These are phyloP conservation scores for Pichia cabralensis DNA, from an alignment of 805 yeast species.

Conservation along the genomic window DNA sequence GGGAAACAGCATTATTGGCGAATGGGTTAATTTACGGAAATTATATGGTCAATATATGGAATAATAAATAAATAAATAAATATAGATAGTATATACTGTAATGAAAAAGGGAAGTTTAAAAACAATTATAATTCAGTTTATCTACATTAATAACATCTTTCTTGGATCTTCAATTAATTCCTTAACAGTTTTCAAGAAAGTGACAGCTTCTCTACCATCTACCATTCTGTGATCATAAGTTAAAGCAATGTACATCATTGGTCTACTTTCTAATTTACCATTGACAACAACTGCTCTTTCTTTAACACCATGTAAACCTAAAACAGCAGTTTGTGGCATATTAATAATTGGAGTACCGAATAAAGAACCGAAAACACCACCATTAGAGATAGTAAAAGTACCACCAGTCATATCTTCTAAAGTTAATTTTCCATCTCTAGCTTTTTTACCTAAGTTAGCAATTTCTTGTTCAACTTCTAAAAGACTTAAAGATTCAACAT, in stretches of 20 bases:
- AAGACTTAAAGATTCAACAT: conserved; percentile 84
- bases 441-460: conserved; percentile 71
- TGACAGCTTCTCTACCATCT: conserved; percentile 98
- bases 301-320: conserved; percentile 95
- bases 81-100: not conserved
- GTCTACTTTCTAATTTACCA: conserved; percentile 93
- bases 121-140: too few species aligned
- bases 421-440: conserved; percentile 93
- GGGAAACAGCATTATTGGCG: too few species aligned
- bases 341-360: conserved; percentile 98
- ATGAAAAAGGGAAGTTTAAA: not conserved
- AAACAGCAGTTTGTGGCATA: conserved; percentile 96
- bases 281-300: conserved; percentile 88
- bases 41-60: too few species aligned
- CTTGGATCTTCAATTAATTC: conserved; percentile 98
- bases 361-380: conserved; percentile 97
- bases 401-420: conserved; percentile 99
- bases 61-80: not conserved
- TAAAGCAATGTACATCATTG: conserved; percentile 98
- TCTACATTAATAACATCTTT: conserved; percentile 69
- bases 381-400: conserved; percentile 97
- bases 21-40: too few species aligned
- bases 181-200: conserved; percentile 89
- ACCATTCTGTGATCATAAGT: conserved; percentile 97
- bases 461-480: conserved; percentile 88